phyloP scores from a whole-genome alignment of 495 filamentous ascomycete species.

The Pyronema domesticum region DNA sequence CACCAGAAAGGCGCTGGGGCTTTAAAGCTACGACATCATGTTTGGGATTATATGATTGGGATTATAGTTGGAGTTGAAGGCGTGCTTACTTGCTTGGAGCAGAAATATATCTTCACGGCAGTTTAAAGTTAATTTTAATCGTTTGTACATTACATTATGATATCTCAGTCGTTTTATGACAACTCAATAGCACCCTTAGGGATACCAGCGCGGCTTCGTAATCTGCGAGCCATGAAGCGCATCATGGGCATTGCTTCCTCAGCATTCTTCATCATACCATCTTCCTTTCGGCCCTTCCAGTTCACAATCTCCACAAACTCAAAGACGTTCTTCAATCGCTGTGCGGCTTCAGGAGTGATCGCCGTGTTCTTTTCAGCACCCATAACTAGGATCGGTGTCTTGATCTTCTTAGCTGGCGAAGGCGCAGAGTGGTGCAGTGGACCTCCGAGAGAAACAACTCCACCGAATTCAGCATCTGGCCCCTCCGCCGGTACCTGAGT shows the following conservation, averaged over 20 bases:
- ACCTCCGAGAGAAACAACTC: constrained; percentile 65
- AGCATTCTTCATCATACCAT: constrained; percentile 63
- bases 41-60: neutral
- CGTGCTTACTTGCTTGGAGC: too few relatives aligned
- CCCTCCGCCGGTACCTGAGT: constrained; percentile 25
- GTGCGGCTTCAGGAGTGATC: constrained; percentile 46
- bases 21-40: constrained; percentile 3
- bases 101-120: too few relatives aligned
- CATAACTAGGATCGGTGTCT: constrained; percentile 57
- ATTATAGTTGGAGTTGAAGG: neutral
- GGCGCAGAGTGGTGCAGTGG: constrained; percentile 38
- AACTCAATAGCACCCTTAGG: constrained; percentile 20
- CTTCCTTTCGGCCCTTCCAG: constrained; percentile 51
- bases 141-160: neutral
- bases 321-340: constrained; percentile 48
- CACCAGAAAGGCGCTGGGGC: constrained; percentile 43
- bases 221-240: constrained; percentile 68
- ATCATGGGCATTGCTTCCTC: constrained; percentile 90
- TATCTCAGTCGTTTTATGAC: neutral
- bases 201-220: constrained; percentile 35
- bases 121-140: neutral
- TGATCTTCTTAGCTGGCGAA: constrained; percentile 31
- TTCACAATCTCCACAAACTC: constrained; percentile 51
- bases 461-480: constrained; percentile 28
- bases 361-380: constrained; percentile 43